Evolutionary conservation across 2,329 filamentous ascomycete species (phyloP).

Genomic region (Epichloe gansuensis): DNA sequence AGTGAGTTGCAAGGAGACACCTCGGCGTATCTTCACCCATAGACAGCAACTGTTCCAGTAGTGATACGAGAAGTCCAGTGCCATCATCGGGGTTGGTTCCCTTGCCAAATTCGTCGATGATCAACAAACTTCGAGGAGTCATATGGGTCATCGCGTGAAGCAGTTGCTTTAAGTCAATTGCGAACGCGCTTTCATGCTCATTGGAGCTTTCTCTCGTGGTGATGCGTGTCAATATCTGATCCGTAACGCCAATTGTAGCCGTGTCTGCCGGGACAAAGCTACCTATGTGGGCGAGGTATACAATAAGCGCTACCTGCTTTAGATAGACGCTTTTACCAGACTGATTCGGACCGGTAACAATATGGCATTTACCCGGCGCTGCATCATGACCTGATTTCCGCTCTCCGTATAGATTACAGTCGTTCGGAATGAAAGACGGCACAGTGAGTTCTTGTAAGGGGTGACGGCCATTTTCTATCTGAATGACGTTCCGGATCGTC

Average conservation of each 20-base stretch:
- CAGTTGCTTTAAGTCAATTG: constrained; percentile 77
- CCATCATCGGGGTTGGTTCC: constrained; percentile 47
- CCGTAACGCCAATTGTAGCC: constrained; percentile 73
- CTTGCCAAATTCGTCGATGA: constrained; percentile 87
- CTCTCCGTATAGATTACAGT: constrained; percentile 57
- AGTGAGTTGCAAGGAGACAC: constrained; percentile 49
- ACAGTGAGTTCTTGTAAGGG: constrained; percentile 77
- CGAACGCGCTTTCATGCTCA: constrained; percentile 48
- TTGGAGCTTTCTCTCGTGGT: constrained; percentile 55
- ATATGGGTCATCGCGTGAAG: constrained; percentile 62
- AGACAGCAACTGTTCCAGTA: constrained; percentile 42
- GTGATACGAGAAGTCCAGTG: constrained; percentile 42
- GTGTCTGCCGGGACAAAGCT: constrained; percentile 75
- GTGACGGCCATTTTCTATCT: constrained; percentile 70
- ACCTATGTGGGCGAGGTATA: constrained; percentile 85
- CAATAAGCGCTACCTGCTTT: constrained; percentile 82
- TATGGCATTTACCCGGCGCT: constrained; percentile 36
- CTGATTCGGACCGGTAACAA: constrained; percentile 89
- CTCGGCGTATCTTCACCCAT: constrained; percentile 36
- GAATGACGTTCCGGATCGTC: constrained; percentile 54
- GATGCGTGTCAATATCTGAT: constrained; percentile 82
- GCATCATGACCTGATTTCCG: constrained; percentile 12
- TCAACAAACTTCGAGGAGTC: constrained; percentile 62
- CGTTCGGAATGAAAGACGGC: constrained; percentile 69
- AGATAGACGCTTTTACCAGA: constrained; percentile 95